A percentile compares a stretch with the other conserved stretches of the same genome.
phyloP scores from a whole-genome alignment of 1,284 basidiomycete genomes.

The Malassezia furfur region DNA sequence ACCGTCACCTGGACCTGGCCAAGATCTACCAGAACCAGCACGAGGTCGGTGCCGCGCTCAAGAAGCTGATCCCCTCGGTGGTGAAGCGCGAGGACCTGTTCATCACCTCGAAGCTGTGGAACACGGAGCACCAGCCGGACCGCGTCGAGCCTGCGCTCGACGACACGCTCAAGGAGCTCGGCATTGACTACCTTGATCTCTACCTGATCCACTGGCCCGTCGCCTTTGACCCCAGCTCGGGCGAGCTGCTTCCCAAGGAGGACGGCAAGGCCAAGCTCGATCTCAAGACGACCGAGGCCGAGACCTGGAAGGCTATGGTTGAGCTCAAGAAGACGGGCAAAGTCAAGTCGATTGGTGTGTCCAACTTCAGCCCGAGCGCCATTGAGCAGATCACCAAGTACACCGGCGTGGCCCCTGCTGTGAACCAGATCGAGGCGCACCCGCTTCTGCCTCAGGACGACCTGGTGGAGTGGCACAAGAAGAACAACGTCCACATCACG shows the following conservation, averaged over 20 bases:
- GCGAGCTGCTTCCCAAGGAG: constrained; percentile 53
- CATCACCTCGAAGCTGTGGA: constrained; percentile 57
- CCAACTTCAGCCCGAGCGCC: constrained; percentile 65
- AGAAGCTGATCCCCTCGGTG: constrained; percentile 47
- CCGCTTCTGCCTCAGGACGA: constrained; percentile 52
- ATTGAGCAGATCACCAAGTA: constrained; percentile 63
- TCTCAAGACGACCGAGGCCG: constrained; percentile 57
- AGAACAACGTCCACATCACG: constrained; percentile 46
- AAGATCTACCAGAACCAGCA: constrained; percentile 40
- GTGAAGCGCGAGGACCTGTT: constrained; percentile 52
- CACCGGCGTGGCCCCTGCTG: constrained; percentile 66
- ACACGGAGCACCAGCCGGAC: constrained; percentile 55
- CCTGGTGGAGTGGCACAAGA: constrained; percentile 29
- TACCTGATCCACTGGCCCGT: constrained; percentile 80
- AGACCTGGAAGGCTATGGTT: constrained; percentile 73
- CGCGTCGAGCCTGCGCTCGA: constrained; percentile 47
- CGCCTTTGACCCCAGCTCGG: constrained; percentile 29
- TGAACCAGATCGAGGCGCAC: constrained; percentile 77
- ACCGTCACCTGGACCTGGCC: constrained; percentile 43
- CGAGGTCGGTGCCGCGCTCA: constrained; percentile 52
- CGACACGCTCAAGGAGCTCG: constrained; percentile 49
- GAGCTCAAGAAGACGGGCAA: constrained; percentile 51
- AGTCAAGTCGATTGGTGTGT: constrained; percentile 55
- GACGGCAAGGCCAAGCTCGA: constrained; percentile 56
- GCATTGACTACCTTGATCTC: constrained; percentile 49